These are phyloP conservation scores for Fomitopsis serialis DNA, from an alignment of 768 basidiomycete species.

Conservation along the genomic window DNA sequence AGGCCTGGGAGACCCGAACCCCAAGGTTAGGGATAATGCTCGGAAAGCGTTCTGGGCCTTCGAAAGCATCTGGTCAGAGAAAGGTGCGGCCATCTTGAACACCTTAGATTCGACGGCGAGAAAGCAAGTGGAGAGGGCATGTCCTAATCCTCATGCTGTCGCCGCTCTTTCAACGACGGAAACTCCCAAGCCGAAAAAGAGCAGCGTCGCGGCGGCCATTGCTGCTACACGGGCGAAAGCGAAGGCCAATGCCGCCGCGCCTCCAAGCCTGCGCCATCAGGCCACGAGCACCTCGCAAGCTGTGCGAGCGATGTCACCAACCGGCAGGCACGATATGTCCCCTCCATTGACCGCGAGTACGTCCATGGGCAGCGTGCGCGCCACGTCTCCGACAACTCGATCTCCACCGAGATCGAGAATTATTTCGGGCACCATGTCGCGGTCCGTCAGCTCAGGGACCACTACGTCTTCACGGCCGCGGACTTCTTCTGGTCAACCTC, in stretches of 20 bases:
- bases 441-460: constrained; percentile 16
- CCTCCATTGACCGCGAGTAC: constrained; percentile 30
- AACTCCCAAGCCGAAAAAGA: constrained; percentile 64
- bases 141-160: constrained; percentile 52
- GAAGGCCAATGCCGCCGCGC: constrained; percentile 76
- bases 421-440: constrained; percentile 16
- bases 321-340: constrained; percentile 32
- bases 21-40: constrained; percentile 68
- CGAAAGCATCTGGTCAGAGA: constrained; percentile 67
- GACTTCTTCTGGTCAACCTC: constrained; percentile 7
- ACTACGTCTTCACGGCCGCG: constrained; percentile 9
- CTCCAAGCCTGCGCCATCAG: constrained; percentile 75
- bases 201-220: constrained; percentile 79
- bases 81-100: constrained; percentile 58
- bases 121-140: constrained; percentile 84
- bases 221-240: constrained; percentile 89
- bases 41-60: constrained; percentile 80
- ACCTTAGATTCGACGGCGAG: constrained; percentile 60
- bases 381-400: constrained; percentile 17
- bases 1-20: constrained; percentile 73
- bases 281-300: constrained; percentile 70
- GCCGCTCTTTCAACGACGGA: constrained; percentile 35
- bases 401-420: constrained; percentile 16
- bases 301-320: constrained; percentile 36
- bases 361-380: constrained; percentile 16